phyloP scores from a whole-genome alignment of 83 land plant species.

The Diphasiastrum complanatum region DNA sequence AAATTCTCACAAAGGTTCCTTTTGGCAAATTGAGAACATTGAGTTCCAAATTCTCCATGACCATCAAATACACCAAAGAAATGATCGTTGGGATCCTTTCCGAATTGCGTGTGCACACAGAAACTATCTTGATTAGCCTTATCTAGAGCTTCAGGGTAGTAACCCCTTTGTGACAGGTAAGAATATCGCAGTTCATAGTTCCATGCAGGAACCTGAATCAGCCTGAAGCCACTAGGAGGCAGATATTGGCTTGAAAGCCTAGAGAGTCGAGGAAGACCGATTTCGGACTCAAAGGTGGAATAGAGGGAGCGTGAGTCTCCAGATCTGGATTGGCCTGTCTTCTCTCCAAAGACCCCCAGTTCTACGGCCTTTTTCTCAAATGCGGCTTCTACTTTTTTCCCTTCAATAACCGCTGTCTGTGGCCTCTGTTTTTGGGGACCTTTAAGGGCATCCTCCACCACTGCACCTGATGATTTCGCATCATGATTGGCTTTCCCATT shows the following conservation, averaged over 20 bases:
- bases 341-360: no score
- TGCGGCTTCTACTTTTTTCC: no score
- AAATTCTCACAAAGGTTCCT: slow-evolving; percentile 3
- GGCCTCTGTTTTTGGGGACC: no score
- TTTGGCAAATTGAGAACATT: slow-evolving; percentile 10
- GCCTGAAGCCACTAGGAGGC: slow-evolving; percentile 5
- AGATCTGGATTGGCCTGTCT: no score
- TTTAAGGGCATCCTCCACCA: no score
- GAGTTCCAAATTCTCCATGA: slow-evolving; percentile 11
- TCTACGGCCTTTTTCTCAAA: no score
- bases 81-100: slow-evolving; percentile 8
- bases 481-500: no score
- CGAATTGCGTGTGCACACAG: slow-evolving; percentile 12
- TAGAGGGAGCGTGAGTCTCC: no score
- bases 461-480: no score
- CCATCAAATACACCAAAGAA: slow-evolving; percentile 15
- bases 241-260: slow-evolving; percentile 10
- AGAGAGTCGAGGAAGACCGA: background rate
- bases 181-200: slow-evolving; percentile 6
- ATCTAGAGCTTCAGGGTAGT: slow-evolving; percentile 13
- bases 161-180: slow-evolving; percentile 11
- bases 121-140: slow-evolving; percentile 14
- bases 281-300: no score
- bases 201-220: slow-evolving; percentile 7
- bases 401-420: no score